Conservation (phyloP, 805 yeast species). For the Saccharomycopsis javanensis region DNA sequence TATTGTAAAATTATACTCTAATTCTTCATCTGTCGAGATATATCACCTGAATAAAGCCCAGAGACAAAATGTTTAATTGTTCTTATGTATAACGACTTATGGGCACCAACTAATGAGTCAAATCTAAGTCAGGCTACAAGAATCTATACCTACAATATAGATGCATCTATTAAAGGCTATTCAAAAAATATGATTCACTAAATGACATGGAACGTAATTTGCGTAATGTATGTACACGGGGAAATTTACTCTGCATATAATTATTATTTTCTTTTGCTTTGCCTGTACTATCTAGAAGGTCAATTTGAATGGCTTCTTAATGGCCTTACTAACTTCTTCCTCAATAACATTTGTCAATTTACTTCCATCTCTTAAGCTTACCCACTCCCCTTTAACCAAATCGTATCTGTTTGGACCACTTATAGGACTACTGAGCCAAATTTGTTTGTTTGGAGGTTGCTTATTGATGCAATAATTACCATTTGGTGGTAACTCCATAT, state of each 20-base stretch:
- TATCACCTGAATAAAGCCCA: too few species aligned
- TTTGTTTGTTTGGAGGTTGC: constrained; percentile 95
- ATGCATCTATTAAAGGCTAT: too few species aligned
- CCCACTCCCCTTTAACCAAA: constrained; percentile 65
- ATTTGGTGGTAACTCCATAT: constrained; percentile 54
- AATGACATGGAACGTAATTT: too few species aligned
- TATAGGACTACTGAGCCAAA: constrained; percentile 90
- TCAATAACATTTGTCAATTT: constrained; percentile 39
- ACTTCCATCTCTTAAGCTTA: constrained; percentile 58
- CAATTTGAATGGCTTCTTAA: constrained; percentile 18
- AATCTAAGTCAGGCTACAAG: too few species aligned
- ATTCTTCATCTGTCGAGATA: too few species aligned
- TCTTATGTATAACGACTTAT: too few species aligned
- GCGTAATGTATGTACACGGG: background rate
- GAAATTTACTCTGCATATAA: background rate
- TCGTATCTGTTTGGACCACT: constrained; percentile 89
- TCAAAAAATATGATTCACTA: too few species aligned
- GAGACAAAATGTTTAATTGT: too few species aligned
- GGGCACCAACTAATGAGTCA: too few species aligned
- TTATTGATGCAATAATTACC: constrained; percentile 92
- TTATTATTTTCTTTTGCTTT: background rate
- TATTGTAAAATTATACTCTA: too few species aligned
- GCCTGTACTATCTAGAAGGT: background rate
- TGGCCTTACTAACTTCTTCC: constrained; percentile 36
- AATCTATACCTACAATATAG: too few species aligned